These are phyloP conservation scores for Delonix regia DNA, from an alignment of 306 rosid species.

Conservation along the genomic window DNA sequence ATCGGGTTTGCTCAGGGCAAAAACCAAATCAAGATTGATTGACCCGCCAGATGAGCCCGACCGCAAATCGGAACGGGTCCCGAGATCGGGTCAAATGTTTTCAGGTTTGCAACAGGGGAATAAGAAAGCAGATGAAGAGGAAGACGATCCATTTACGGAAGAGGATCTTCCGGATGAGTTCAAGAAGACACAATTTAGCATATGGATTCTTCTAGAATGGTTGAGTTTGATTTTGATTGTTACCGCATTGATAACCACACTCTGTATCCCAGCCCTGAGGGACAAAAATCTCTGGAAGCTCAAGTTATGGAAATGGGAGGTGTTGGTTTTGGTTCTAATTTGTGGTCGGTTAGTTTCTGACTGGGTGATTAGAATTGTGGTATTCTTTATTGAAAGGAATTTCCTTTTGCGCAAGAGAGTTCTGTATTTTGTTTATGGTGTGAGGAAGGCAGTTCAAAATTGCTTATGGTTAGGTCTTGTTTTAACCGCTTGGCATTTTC, in stretches of 20 bases:
- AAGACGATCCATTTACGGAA: constrained; percentile 74
- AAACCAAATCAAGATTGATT: constrained; percentile 70
- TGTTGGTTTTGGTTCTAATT: constrained; percentile 58
- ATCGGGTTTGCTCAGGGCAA: constrained; percentile 52
- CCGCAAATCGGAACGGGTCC: constrained; percentile 40
- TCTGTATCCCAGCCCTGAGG: constrained; percentile 42
- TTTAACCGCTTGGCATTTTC: constrained; percentile 54
- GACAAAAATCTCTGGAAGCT: constrained; percentile 46
- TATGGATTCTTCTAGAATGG: constrained; percentile 67
- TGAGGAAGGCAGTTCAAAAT: constrained; percentile 64
- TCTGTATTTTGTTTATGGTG: constrained; percentile 67
- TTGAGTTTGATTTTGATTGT: constrained; percentile 56
- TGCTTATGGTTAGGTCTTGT: constrained; percentile 71
- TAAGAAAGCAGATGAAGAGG: constrained; percentile 52
- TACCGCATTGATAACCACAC: constrained; percentile 47
- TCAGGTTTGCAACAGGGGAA: constrained; percentile 58
- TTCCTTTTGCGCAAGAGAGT: constrained; percentile 62
- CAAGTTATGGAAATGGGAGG: constrained; percentile 71
- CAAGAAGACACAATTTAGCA: constrained; percentile 40
- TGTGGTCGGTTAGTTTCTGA: constrained; percentile 73
- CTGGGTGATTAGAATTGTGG: constrained; percentile 55
- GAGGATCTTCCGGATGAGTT: constrained; percentile 61
- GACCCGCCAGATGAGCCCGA: constrained; percentile 78
- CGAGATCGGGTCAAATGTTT: constrained; percentile 57
- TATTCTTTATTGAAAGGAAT: constrained; percentile 61